These are phyloP conservation scores for Physcomitrellopsis africana DNA, from an alignment of 225 moss, liverwort and hornwort genomes.

Conservation along the genomic window DNA sequence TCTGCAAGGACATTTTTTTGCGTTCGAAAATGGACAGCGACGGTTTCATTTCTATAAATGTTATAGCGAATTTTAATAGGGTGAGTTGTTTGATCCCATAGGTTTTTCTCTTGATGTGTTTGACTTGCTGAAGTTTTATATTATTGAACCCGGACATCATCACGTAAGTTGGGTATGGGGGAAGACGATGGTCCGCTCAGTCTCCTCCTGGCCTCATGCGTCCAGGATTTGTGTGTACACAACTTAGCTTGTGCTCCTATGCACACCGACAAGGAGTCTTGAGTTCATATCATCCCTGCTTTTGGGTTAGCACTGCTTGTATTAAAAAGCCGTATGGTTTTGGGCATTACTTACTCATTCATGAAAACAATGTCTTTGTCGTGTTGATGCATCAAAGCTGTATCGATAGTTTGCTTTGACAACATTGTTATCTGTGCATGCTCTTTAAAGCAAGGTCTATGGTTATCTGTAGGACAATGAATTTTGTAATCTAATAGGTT, in stretches of 20 bases:
- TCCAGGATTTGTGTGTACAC: too few relatives aligned
- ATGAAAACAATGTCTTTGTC: background rate
- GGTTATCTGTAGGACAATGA: background rate
- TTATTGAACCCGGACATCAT: background rate
- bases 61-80: constrained; percentile 97
- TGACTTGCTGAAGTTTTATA: background rate
- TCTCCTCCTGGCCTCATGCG: too few relatives aligned
- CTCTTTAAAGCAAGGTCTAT: background rate
- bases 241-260: too few relatives aligned
- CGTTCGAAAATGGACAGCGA: constrained; percentile 93
- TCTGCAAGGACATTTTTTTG: constrained; percentile 97
- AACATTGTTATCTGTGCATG: background rate
- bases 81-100: constrained; percentile 43
- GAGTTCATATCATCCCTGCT: too few relatives aligned
- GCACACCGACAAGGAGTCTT: too few relatives aligned
- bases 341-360: too few relatives aligned
- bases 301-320: too few relatives aligned
- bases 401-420: background rate
- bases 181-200: too few relatives aligned
- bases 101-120: background rate
- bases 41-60: constrained; percentile 81
- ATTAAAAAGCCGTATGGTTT: too few relatives aligned
- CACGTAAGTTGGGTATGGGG: too few relatives aligned
- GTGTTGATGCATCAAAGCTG: background rate
- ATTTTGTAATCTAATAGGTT: constrained; percentile 10